phyloP scores from a whole-genome alignment of 148 eudicot species.

The Fallopia convolvulus region DNA sequence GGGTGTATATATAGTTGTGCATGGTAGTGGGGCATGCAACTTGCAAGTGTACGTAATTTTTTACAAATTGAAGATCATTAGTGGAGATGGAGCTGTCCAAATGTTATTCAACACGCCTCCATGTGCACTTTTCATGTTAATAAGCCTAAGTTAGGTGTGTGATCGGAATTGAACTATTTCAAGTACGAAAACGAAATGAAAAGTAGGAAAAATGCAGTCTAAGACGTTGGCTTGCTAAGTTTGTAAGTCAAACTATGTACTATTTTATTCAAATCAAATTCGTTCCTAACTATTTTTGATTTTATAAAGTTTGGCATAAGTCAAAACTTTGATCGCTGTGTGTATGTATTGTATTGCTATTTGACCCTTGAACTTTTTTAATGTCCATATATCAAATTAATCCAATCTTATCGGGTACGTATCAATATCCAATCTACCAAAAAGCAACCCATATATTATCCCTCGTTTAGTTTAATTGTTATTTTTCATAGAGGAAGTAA shows the following conservation, averaged over 20 bases:
- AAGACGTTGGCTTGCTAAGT: background rate
- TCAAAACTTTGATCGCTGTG: background rate
- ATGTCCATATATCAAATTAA: background rate
- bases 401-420: background rate
- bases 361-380: background rate
- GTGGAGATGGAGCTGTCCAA: background rate
- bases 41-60: conserved; percentile 1
- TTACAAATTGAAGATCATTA: background rate
- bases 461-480: no score
- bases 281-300: background rate
- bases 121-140: background rate
- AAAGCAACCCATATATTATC: no score
- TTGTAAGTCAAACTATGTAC: background rate
- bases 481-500: no score
- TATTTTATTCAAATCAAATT: conserved; percentile 5
- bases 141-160: conserved; percentile 5
- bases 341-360: background rate
- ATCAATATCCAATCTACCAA: no score
- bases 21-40: background rate
- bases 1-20: background rate
- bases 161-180: background rate
- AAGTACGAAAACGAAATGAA: background rate
- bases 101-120: background rate
- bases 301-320: background rate
- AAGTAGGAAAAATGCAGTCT: background rate